Conservation (phyloP, 305 asterid species). For the Solanum hybrid region DNA sequence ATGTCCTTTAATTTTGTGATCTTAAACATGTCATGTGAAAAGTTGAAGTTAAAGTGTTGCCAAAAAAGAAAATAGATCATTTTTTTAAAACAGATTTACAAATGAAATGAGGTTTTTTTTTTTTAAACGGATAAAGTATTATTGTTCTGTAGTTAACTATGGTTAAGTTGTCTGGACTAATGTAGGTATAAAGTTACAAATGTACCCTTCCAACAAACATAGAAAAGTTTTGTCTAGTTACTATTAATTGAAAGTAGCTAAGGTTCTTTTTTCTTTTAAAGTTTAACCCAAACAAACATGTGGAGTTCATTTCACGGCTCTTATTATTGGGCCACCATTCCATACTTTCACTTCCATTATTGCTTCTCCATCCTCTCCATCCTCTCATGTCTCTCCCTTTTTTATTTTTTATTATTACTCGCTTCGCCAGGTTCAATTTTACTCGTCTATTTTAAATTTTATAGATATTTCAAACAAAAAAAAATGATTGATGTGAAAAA, state of each 20-base stretch:
- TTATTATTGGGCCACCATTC: not conserved
- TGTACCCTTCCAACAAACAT: slow-evolving; percentile 6
- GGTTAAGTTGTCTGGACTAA: not conserved
- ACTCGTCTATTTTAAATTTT: not conserved
- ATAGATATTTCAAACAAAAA: too few relatives aligned
- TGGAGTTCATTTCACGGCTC: slow-evolving; percentile 5
- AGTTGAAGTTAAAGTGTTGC: too few relatives aligned
- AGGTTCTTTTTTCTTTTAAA: not conserved
- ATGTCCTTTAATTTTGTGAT: too few relatives aligned
- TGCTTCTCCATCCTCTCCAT: not conserved
- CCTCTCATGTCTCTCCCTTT: not conserved
- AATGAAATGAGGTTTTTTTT: too few relatives aligned
- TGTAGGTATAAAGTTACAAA: not conserved
- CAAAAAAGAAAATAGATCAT: not conserved
- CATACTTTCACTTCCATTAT: slow-evolving; percentile 6
- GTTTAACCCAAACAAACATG: not conserved
- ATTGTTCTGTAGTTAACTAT: not conserved
- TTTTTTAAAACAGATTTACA: too few relatives aligned
- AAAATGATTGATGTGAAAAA: too few relatives aligned
- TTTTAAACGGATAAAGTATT: too few relatives aligned
- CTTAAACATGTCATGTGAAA: not conserved
- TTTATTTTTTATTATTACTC: not conserved
- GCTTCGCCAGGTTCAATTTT: not conserved
- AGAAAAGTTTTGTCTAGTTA: not conserved
- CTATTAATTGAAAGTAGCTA: not conserved